These are phyloP conservation scores for Neurospora sp. DNA, from an alignment of 495 filamentous ascomycete genomes.

Conservation along the genomic window DNA sequence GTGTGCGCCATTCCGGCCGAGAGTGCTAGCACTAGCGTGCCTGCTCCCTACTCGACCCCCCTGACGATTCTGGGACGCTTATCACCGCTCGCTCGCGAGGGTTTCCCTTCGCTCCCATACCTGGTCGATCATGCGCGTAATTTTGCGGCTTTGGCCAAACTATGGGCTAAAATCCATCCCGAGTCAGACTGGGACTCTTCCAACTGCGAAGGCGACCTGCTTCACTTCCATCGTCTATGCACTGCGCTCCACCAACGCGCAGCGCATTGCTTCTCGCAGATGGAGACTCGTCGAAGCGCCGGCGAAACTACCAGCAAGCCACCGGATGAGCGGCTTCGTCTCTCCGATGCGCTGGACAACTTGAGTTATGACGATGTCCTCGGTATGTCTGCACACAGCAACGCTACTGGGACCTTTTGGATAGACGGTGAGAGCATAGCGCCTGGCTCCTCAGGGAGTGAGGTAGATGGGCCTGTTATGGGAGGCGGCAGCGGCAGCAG, in stretches of 20 bases:
- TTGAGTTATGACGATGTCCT: slow-evolving; percentile 39
- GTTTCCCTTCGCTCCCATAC: slow-evolving; percentile 89
- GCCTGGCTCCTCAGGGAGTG: slow-evolving; percentile 38
- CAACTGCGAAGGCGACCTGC: slow-evolving; percentile 51
- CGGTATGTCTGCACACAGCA: slow-evolving; percentile 20
- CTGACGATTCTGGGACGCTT: slow-evolving; percentile 81
- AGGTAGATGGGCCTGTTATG: slow-evolving; percentile 30
- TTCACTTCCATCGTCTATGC: slow-evolving; percentile 67
- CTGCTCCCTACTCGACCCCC: slow-evolving; percentile 86
- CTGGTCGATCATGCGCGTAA: slow-evolving; percentile 84
- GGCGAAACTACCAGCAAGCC: slow-evolving; percentile 57
- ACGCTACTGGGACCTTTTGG: slow-evolving; percentile 21
- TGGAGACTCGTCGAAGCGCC: slow-evolving; percentile 19
- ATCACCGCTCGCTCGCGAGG: slow-evolving; percentile 74
- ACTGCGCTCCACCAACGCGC: slow-evolving; percentile 61
- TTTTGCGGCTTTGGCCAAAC: slow-evolving; percentile 75
- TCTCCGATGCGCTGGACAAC: slow-evolving; percentile 68
- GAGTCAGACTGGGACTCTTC: slow-evolving; percentile 34
- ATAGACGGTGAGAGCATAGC: slow-evolving; percentile 26
- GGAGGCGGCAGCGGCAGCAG: slow-evolving; percentile 10
- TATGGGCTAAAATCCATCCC: slow-evolving; percentile 67
- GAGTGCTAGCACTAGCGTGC: slow-evolving; percentile 48
- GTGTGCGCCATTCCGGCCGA: slow-evolving; percentile 76
- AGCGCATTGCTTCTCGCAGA: slow-evolving; percentile 22
- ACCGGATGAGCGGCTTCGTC: slow-evolving; percentile 49